Percentiles rank a stretch among this genome's conserved stretches.
These are phyloP conservation scores for Polytolypa hystricis DNA, from an alignment of 2,329 filamentous ascomycete genomes.

Conservation along the genomic window DNA sequence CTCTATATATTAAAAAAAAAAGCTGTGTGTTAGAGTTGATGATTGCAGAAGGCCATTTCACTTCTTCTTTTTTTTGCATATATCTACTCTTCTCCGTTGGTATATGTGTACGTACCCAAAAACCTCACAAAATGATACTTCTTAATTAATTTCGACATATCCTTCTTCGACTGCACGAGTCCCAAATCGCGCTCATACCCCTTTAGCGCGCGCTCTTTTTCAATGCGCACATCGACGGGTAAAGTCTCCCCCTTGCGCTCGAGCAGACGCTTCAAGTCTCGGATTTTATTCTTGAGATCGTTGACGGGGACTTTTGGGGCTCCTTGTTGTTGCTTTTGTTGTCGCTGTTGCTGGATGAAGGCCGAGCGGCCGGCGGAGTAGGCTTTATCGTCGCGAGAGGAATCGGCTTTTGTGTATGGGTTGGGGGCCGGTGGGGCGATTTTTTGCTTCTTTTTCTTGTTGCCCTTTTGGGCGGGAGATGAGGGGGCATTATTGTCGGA, in stretches of 20 bases:
- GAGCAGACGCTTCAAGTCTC: slow-evolving; percentile 44
- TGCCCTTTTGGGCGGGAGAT: not conserved
- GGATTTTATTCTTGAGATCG: slow-evolving; percentile 45
- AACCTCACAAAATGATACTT: slow-evolving; percentile 59
- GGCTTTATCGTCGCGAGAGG: slow-evolving; percentile 1
- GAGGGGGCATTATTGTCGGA: slow-evolving; percentile 3
- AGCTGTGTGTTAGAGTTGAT: not conserved
- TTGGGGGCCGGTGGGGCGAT: slow-evolving; percentile 1
- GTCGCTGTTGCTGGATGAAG: too few relatives aligned
- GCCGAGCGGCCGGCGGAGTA: not conserved
- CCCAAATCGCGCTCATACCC: slow-evolving; percentile 46
- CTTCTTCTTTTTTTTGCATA: too few relatives aligned
- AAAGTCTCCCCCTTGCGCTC: slow-evolving; percentile 35
- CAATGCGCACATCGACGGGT: slow-evolving; percentile 44
- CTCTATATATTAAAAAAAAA: slow-evolving; percentile 20
- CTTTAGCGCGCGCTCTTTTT: slow-evolving; percentile 49
- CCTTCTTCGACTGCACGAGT: slow-evolving; percentile 37
- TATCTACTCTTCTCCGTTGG: too few relatives aligned
- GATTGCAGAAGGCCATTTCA: too few relatives aligned
- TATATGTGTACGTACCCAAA: slow-evolving; percentile 34
- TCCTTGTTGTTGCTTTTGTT: slow-evolving; percentile 1
- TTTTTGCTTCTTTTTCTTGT: slow-evolving; percentile 4
- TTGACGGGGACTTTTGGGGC: slow-evolving; percentile 27
- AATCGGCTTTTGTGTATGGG: slow-evolving; percentile 1
- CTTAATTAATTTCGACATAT: slow-evolving; percentile 45